Conservation (phyloP, 1,284 basidiomycete species). For the Sanghuangporus sanghuang region DNA sequence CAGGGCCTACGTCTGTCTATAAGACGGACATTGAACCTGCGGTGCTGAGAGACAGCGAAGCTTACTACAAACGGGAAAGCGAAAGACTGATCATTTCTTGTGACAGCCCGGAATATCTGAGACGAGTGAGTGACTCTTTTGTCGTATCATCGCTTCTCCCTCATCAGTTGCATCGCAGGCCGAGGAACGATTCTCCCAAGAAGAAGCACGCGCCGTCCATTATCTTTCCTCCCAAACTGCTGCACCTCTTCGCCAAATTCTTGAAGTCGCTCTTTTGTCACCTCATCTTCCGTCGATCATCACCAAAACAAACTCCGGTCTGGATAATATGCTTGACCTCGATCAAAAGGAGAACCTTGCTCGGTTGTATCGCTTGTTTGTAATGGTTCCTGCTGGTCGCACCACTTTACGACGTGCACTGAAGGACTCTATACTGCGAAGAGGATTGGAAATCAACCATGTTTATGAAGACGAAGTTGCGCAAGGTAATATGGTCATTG, state of each 20-base stretch:
- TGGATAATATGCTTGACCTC: constrained; percentile 85
- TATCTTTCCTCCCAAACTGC: constrained; percentile 82
- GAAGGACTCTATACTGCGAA: constrained; percentile 68
- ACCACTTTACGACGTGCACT: constrained; percentile 63
- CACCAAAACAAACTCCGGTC: constrained; percentile 78
- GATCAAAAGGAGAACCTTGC: constrained; percentile 76
- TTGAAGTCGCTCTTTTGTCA: constrained; percentile 76
- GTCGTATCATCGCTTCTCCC: constrained; percentile 8
- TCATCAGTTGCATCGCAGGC: constrained; percentile 45
- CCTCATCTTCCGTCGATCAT: constrained; percentile 76
- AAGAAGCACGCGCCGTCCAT: constrained; percentile 84
- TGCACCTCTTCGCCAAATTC: constrained; percentile 64
- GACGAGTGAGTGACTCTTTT: constrained; percentile 49
- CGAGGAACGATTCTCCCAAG: constrained; percentile 78
- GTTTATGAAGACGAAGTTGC: constrained; percentile 32
- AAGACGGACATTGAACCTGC: constrained; percentile 81
- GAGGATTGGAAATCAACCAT: constrained; percentile 82
- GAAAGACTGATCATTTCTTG: constrained; percentile 64
- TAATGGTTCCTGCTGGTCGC: constrained; percentile 66
- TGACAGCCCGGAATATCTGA: constrained; percentile 82
- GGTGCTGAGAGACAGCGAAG: constrained; percentile 72
- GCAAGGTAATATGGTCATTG: constrained; percentile 32
- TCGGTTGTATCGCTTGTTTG: constrained; percentile 79
- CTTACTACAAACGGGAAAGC: constrained; percentile 82
- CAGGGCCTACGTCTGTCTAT: constrained; percentile 63